Conservation (phyloP, 169 alveolate species). For the Theileria annulata region DNA sequence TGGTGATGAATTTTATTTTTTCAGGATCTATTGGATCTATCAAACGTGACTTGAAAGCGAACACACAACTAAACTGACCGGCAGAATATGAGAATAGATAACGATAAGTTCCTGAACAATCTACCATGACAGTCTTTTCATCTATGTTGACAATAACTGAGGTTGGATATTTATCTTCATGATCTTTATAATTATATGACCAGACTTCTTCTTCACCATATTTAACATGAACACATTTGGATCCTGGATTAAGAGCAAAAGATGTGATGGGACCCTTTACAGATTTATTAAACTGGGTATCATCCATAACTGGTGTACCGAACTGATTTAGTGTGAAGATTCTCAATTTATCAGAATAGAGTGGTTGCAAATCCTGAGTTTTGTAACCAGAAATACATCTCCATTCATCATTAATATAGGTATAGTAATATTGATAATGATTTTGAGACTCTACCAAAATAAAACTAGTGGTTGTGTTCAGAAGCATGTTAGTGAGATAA, state of each 20-base stretch:
- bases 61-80: neutral
- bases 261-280: neutral
- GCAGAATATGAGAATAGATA: neutral
- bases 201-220: neutral
- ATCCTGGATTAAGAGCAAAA: neutral
- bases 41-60: neutral
- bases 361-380: neutral
- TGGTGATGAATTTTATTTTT: neutral
- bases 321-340: neutral
- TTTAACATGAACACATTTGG: neutral
- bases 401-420: conserved; percentile 4
- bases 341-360: neutral
- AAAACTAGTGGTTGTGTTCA: neutral
- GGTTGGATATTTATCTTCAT: conserved; percentile 12
- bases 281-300: neutral
- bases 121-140: neutral
- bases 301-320: neutral
- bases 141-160: neutral
- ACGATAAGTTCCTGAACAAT: neutral
- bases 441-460: neutral
- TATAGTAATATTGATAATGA: neutral
- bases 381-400: neutral
- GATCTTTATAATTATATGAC: neutral
- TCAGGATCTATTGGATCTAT: neutral
- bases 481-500: neutral